Evolutionary conservation across 2,329 filamentous ascomycete genomes (phyloP), one percentile per base, ranked within the genome.

Genomic region (Thyridium curvatum): DNA sequence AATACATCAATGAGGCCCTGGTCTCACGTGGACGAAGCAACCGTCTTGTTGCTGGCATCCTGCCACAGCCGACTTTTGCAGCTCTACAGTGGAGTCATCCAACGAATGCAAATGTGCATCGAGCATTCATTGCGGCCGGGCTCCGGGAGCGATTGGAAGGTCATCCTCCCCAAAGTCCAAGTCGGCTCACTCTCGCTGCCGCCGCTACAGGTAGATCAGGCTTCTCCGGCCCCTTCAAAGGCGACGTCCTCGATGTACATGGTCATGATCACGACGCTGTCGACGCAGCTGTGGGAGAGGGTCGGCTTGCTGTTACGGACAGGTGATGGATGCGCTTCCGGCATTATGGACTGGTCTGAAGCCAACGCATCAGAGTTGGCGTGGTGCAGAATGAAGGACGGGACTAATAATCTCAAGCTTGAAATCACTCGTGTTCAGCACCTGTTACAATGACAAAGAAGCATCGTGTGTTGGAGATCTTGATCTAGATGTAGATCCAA

Each of bases 241-340:
- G 32, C 32, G 4, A 15, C 13, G 4, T 34, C 32, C 6, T 18
- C 12, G 8, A 34, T 34, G 32, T 54, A 54, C 33, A 53, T 49
- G 30, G 46, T 52, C 37, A 39, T 55, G 10, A 32, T 51, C 14
- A 54, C 49, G 1, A 53, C 52, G 1, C 32, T 56, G 3, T 53
- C 53, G 1, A 44, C 42, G 32, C 41, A 47, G 30, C 43, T 50
- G 29, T 12, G 14, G 4, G 37, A 30, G 8, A 45, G 46, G 2
- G 49, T 50, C 29, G 45, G 43, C 10, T 50, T 45, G 21, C 6
- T 26, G 10, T 26, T 26, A 6, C 10, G 21, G 6, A 10, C 6
- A 26, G 21, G 6, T 6, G 21, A 10, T 10, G 10, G 21, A 26
- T 26, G 21, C 10, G 21, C 10, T 10, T 26, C 6, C 21, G 21